Evolutionary conservation across 2,329 filamentous ascomycete species (phyloP), one percentile per base, ranked within the genome.

Genomic region (Knoxdaviesia capensis): DNA sequence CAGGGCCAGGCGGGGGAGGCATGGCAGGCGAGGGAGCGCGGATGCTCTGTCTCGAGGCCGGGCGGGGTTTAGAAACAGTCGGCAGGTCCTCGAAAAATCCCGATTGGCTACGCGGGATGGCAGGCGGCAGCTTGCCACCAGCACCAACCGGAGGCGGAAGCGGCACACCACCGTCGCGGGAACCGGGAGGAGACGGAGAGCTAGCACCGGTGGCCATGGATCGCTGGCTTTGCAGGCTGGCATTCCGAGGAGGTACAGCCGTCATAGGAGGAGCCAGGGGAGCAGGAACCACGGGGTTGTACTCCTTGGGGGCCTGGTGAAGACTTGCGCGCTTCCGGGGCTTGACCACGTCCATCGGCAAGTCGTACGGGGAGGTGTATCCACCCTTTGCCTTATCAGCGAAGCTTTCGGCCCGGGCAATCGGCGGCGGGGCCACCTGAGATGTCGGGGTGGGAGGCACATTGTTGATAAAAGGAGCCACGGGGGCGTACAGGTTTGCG

Each of bases 301-400:
- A 38, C 5, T 11, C 38, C 44, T 62, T 62, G 5, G 65, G 61
- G 37, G 69, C 59, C 42, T 71, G 71, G 45, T 73, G 72, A 51
- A 70, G 65, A 52, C 70, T 75, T 5, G 64, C 57, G 41, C 78
- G 66, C 63, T 80, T 78, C 56, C 76, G 67, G 52, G 80, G 75
- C 50, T 80, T 80, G 31, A 80, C 71, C 31, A 98, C 71, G 43
- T 94, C 88, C 59, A 90, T 83, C 4, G 90, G 90, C 20, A 98
- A 66, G 60, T 98, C 92, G 52, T 94, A 98, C 0, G 90, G 90
- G 20, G 88, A 96, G 40, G 80, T 71, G 56, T 98, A 98, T 6
- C 88, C 87, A 43, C 83, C 83, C 59, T 93, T 96, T 3, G 84
- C 65, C 57, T 92, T 92, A 57, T 88, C 80, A 5, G 73, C 84